Evolutionary conservation across 805 yeast genomes (phyloP), one percentile per base, ranked within the genome.

Genomic region (Sugiyamaella lignohabitans): DNA sequence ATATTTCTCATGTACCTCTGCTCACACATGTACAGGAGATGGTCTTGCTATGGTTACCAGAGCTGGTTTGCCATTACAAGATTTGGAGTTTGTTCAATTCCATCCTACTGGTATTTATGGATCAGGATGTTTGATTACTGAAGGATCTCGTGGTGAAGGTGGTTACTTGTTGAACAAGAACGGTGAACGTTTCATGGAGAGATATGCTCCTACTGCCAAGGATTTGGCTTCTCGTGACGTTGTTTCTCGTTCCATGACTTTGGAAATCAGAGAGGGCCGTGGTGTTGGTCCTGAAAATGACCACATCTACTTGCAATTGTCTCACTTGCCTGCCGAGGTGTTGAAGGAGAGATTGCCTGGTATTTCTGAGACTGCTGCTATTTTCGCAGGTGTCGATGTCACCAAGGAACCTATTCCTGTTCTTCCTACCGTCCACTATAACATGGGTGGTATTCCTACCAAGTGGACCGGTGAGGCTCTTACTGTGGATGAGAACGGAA

Each of bases 141-240:
- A 93, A 73, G 98, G 98, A 74, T 95, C 97, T 58, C 85, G 98
- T 77, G 98, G 98, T 79, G 98, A 93, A 76, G 98, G 98, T 80
- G 98, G 98, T 55, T 93, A 79, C 79, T 76, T 91, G 68, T 77
- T 91, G 55, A 91, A 91, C 79, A 79, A 88, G 58, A 95, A 93
- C 73, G 98, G 98, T 78, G 98, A 91, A 75, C 83, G 98, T 71
- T 91, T 91, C 71, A 91, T 91, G 98, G 98, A 91, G 76, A 84
- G 98, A 71, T 91, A 91, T 66, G 98, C 98, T 48, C 98, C 98
- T 56, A 84, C 89, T 46, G 98, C 98, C 57, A 93, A 91, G 76
- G 98, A 91, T 73, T 77, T 91, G 69, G 98, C 98, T 49, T 88
- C 95, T 53, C 84, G 98, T 76, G 98, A 91, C 68, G 98, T 91